phyloP scores from a whole-genome alignment of 768 basidiomycete species.

The Hortiboletus flavorubellus region DNA sequence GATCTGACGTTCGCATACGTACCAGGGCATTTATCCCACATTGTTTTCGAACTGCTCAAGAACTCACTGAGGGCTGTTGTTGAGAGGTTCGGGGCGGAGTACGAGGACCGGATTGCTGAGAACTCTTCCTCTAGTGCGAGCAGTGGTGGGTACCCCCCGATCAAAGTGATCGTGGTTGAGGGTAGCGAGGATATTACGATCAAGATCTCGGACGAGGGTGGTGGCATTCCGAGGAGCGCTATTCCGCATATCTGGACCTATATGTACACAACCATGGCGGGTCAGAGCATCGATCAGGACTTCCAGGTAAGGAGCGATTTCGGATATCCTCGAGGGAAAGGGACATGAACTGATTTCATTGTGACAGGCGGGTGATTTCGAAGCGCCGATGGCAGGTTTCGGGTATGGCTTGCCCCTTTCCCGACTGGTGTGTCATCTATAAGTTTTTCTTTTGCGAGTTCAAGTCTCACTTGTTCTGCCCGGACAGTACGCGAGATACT shows the following conservation, averaged over 20 bases:
- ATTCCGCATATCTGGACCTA: constrained; percentile 98
- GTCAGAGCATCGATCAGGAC: constrained; percentile 68
- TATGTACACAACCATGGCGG: constrained; percentile 88
- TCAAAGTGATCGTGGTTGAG: constrained; percentile 72
- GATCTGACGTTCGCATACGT: constrained; percentile 90
- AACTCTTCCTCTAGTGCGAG: not conserved
- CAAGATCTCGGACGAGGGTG: constrained; percentile 98
- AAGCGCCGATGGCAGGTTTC: constrained; percentile 97
- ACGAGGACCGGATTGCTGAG: constrained; percentile 45
- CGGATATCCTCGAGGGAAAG: not conserved
- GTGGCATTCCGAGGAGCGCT: constrained; percentile 78
- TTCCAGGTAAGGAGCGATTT: constrained; percentile 39
- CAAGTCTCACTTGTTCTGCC: not conserved
- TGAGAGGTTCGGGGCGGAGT: constrained; percentile 81
- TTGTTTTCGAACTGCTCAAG: constrained; percentile 94
- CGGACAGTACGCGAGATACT: constrained; percentile 83
- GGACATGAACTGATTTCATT: not conserved
- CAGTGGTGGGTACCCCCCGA: constrained; percentile 19
- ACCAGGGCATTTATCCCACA: constrained; percentile 94
- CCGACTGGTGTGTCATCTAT: constrained; percentile 59
- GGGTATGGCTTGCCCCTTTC: constrained; percentile 93
- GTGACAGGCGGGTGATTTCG: constrained; percentile 76
- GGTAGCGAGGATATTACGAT: constrained; percentile 99
- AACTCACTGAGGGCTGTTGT: constrained; percentile 97
- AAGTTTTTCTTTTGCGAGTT: not conserved